Conservation (phyloP, 331 rosid genomes). For the Pyracantha coccinea region DNA sequence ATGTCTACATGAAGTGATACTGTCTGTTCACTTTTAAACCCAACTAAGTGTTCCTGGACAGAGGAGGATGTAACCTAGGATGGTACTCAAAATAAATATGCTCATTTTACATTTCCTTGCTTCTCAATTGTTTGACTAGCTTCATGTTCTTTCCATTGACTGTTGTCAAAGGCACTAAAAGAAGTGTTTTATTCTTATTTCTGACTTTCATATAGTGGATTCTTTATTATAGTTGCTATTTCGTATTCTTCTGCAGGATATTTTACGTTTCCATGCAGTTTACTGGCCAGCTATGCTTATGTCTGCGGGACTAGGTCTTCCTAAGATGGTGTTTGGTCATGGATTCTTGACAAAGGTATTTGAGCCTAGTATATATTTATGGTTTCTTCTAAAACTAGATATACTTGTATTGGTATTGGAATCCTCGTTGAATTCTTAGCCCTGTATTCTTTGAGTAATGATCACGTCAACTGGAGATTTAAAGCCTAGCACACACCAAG, state of each 20-base stretch:
- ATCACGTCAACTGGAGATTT: neutral
- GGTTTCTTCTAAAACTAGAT: conserved; percentile 13
- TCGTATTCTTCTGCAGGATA: conserved; percentile 55
- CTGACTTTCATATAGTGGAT: neutral
- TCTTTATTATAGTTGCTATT: conserved; percentile 2
- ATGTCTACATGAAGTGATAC: neutral
- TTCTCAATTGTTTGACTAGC: neutral
- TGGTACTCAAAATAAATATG: neutral
- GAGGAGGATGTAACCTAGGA: neutral
- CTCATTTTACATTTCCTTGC: neutral
- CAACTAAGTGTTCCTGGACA: neutral
- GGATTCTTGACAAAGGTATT: conserved; percentile 94
- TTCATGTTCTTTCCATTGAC: neutral
- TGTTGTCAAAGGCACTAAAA: neutral
- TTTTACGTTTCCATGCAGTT: conserved; percentile 91
- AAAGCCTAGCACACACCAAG: neutral
- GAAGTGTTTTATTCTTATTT: neutral
- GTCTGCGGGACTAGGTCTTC: conserved; percentile 88
- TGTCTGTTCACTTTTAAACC: neutral
- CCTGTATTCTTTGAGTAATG: neutral
- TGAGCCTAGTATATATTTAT: conserved; percentile 6
- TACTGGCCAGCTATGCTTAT: conserved; percentile 98
- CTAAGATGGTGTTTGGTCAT: conserved; percentile 92
- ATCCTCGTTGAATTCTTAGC: neutral
- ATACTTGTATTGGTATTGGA: neutral